phyloP scores from a whole-genome alignment of 805 yeast genomes.

The Kluyveromyces lactis region DNA sequence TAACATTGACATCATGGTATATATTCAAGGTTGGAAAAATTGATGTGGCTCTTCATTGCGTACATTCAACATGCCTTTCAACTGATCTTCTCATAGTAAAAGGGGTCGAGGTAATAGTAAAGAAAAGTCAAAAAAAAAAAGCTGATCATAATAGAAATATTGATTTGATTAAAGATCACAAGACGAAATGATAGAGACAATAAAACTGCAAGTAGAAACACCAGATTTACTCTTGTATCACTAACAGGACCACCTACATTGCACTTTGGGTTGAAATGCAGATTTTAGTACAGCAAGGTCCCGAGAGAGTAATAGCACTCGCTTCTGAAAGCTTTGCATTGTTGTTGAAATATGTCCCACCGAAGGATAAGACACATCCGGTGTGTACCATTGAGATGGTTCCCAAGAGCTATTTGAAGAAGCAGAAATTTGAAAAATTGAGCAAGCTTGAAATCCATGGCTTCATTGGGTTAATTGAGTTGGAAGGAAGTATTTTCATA shows the following conservation, averaged over 20 bases:
- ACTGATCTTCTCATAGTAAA: too few relatives aligned
- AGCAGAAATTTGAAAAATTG: constrained; percentile 34
- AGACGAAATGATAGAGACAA: not conserved
- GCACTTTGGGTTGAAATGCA: constrained; percentile 10
- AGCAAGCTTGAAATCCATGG: constrained; percentile 46
- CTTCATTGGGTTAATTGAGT: constrained; percentile 71
- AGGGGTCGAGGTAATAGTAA: too few relatives aligned
- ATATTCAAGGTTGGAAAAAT: too few relatives aligned
- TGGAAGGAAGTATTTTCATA: constrained; percentile 59
- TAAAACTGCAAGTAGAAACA: not conserved
- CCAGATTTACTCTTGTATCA: too few relatives aligned
- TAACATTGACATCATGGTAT: too few relatives aligned
- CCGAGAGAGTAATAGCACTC: constrained; percentile 22
- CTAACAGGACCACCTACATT: too few relatives aligned
- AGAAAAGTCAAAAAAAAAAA: too few relatives aligned
- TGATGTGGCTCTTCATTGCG: too few relatives aligned
- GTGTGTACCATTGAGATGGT: constrained; percentile 44
- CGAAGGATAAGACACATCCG: constrained; percentile 24
- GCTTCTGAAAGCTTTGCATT: constrained; percentile 36
- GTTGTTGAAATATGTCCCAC: constrained; percentile 35
- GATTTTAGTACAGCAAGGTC: constrained; percentile 19
- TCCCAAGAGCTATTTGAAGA: constrained; percentile 31
- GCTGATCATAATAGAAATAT: constrained; percentile 1
- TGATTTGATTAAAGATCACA: constrained; percentile 5
- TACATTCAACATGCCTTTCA: too few relatives aligned